A percentile compares a stretch with the other conserved stretches of the same genome.
These are phyloP conservation scores for Spencermartinsiella europaea DNA, from an alignment of 805 yeast species.

Conservation along the genomic window DNA sequence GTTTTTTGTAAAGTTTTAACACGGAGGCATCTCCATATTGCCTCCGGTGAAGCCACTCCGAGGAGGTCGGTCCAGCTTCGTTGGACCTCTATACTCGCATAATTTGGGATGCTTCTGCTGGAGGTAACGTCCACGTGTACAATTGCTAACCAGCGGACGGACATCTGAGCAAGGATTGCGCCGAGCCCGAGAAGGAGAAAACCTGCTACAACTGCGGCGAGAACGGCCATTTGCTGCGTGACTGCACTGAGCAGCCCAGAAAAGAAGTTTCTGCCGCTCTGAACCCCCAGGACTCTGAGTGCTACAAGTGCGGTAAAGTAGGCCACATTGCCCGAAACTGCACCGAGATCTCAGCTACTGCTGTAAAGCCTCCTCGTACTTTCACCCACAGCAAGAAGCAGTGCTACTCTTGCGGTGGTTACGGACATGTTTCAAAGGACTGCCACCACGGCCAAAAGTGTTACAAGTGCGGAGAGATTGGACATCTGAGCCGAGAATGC, in stretches of 20 bases:
- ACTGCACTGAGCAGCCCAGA: conserved; percentile 43
- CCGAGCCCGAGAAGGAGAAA: conserved; percentile 75
- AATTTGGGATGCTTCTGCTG: no score
- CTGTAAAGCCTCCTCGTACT: conserved; percentile 81
- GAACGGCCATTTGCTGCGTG: conserved; percentile 82
- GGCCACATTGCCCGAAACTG: conserved; percentile 91
- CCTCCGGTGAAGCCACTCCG: no score
- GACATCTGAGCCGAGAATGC: conserved; percentile 87
- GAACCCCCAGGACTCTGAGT: conserved; percentile 36
- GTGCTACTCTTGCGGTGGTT: conserved; percentile 91
- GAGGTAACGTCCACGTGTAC: neutral
- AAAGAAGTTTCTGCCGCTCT: conserved; percentile 14
- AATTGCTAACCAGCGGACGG: conserved; percentile 37
- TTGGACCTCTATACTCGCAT: no score
- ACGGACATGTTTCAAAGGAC: conserved; percentile 82
- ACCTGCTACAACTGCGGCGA: conserved; percentile 93
- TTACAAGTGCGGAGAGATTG: conserved; percentile 88
- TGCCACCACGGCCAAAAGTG: conserved; percentile 85
- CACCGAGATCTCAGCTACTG: conserved; percentile 18
- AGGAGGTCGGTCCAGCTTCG: no score
- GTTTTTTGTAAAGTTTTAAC: conserved; percentile 14
- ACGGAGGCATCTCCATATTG: no score
- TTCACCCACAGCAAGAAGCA: conserved; percentile 78
- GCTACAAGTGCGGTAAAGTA: conserved; percentile 87
- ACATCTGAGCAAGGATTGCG: conserved; percentile 84